A percentile compares a stretch with the other conserved stretches of the same genome.
Conservation (phyloP, 2,329 filamentous ascomycete genomes). For the Colletotrichum karsti region DNA sequence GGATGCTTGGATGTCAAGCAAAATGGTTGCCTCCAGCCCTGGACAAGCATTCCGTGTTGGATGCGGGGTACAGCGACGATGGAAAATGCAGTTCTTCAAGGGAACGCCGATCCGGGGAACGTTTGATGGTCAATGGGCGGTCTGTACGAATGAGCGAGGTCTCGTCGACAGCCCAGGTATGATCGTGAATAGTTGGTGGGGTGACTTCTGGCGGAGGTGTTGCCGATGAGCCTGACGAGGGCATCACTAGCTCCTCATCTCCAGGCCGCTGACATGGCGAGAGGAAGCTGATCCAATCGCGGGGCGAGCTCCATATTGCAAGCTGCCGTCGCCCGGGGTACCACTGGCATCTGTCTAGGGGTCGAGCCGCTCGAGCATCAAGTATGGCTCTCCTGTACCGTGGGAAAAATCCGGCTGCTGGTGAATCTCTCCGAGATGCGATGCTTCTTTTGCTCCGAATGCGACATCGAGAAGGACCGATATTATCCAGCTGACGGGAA, state of each 20-base stretch:
- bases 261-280: not conserved
- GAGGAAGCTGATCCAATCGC: constrained; percentile 8
- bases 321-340: not conserved
- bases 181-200: too few species aligned
- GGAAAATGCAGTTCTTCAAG: not conserved
- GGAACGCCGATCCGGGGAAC: not conserved
- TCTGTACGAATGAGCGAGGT: not conserved
- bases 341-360: not conserved
- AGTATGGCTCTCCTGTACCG: constrained; percentile 3
- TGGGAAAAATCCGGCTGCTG: constrained; percentile 7
- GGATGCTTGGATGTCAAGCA: not conserved
- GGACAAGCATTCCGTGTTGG: not conserved
- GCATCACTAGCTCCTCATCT: not conserved
- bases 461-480: not conserved
- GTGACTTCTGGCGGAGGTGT: constrained; percentile 8
- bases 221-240: constrained; percentile 17
- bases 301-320: not conserved
- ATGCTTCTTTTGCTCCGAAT: constrained; percentile 15
- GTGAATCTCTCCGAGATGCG: constrained; percentile 11
- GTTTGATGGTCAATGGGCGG: not conserved
- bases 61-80: constrained; percentile 8
- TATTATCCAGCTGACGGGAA: not conserved
- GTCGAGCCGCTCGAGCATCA: not conserved
- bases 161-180: not conserved
- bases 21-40: not conserved